Evolutionary conservation across 2,329 filamentous ascomycete species (phyloP), one percentile per base, ranked within the genome.

Genomic region (Fusarium transvaalense): DNA sequence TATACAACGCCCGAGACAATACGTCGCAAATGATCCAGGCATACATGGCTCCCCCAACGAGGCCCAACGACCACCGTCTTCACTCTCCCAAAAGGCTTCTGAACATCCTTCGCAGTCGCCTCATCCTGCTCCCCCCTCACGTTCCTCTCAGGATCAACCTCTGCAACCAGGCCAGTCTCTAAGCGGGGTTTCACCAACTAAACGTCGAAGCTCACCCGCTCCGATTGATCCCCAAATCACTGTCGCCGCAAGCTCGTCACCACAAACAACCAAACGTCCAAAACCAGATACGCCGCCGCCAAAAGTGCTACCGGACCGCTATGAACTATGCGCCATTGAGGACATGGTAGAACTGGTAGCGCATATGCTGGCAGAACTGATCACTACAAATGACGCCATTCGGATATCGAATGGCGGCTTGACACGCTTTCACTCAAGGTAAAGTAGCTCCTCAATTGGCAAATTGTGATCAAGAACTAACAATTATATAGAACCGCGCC

Each of bases 351-450:
- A 95, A 41, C 83, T 99, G 64, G 96, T 99, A 71, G 90, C 94
- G 45, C 93, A 97, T 76, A 98, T 99, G 96, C 86, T 99, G 47
- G 91, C 94, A 79, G 96, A 99, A 80, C 84, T 99, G 47, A 97
- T 99, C 71, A 90, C 92, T 65, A 92, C 95, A 67, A 99, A 99
- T 75, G 96, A 99, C 78, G 94, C 95, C 46, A 87, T 97, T 56
- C 89, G 91, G 73, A 79, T 79, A 60, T 79, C 79, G 10, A 92
- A 93, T 70, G 94, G 93, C 34, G 91, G 93, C 34, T 85, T 99
- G 57, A 99, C 96, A 51, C 88, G 96, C 55, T 99, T 99, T 78
- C 96, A 99, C 79, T 98, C 94, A 43, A 91, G 94, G 92, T 93
- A 85, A 63, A 55, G 39, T 34, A 53, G 41, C 59, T 51, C 29